These are phyloP conservation scores for Blechomonas ayalai DNA, from an alignment of 208 protist genomes.

Conservation along the genomic window DNA sequence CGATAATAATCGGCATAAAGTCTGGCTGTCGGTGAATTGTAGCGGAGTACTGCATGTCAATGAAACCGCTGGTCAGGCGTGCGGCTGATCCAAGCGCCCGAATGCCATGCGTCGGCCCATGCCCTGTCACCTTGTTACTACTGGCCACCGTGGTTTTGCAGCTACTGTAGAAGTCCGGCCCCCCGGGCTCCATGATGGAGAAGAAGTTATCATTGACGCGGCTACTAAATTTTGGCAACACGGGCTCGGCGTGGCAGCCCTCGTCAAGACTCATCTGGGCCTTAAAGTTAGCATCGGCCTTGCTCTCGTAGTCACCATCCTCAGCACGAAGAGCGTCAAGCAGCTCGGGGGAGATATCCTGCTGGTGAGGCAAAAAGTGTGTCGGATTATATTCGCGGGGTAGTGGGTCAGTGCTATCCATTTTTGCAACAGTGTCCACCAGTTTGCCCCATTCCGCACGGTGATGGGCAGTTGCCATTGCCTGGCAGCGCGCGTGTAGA, in stretches of 20 bases:
- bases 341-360: slow-evolving; percentile 18
- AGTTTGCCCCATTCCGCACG: slow-evolving; percentile 28
- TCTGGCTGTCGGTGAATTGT: slow-evolving; percentile 37
- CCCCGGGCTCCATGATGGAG: slow-evolving; percentile 7
- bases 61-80: slow-evolving; percentile 43
- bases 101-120: neutral
- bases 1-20: slow-evolving; percentile 82
- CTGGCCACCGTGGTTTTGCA: slow-evolving; percentile 9
- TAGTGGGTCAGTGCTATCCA: slow-evolving; percentile 43
- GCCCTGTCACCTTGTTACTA: neutral
- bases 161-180: slow-evolving; percentile 35
- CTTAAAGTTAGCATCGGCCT: slow-evolving; percentile 24
- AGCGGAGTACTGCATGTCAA: slow-evolving; percentile 24
- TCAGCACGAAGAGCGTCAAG: slow-evolving; percentile 29
- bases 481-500: too few species aligned
- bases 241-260: slow-evolving; percentile 42
- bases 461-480: too few species aligned
- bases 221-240: slow-evolving; percentile 26
- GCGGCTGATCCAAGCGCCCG: slow-evolving; percentile 16
- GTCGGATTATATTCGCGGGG: slow-evolving; percentile 19
- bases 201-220: slow-evolving; percentile 18
- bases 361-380: slow-evolving; percentile 22
- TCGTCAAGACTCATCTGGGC: slow-evolving; percentile 62
- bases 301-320: slow-evolving; percentile 27
- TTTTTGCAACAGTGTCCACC: slow-evolving; percentile 44